Percentiles rank a stretch among this genome's conserved stretches.
These are phyloP conservation scores for Pinus tabuliformis DNA, from an alignment of 75 land plant genomes.

Conservation along the genomic window DNA sequence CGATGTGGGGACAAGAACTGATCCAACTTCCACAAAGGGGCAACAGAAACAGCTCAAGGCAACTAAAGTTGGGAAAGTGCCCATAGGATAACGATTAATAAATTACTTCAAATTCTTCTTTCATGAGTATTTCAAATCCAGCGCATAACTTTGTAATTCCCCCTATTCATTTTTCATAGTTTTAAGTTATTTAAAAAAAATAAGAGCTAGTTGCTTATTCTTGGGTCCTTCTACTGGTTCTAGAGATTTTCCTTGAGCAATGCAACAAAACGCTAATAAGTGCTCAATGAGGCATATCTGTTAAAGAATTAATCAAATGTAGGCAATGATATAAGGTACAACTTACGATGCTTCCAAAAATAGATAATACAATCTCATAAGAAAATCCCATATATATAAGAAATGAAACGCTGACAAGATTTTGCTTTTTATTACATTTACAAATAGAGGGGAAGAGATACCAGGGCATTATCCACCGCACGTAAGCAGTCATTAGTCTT, in stretches of 20 bases:
- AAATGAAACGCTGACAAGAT: neutral
- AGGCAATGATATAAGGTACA: neutral
- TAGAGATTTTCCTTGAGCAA: neutral
- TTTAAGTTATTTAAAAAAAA: neutral
- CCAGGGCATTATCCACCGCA: conserved; percentile 87
- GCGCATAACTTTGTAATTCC: neutral
- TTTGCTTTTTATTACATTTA: neutral
- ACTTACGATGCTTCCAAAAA: neutral
- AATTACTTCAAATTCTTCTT: neutral
- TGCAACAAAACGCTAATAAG: neutral
- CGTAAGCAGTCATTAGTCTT: conserved; percentile 97
- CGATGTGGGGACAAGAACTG: neutral
- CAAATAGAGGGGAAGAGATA: conserved; percentile 19
- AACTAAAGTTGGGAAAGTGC: neutral
- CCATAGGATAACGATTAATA: neutral
- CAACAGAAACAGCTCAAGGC: neutral
- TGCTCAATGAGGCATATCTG: neutral
- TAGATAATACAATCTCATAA: neutral
- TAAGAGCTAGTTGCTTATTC: neutral
- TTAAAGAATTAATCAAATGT: neutral
- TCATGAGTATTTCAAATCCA: neutral
- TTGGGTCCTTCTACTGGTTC: neutral
- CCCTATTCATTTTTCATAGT: neutral
- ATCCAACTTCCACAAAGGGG: neutral
- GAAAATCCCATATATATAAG: neutral